phyloP scores from a whole-genome alignment of 306 rosid genomes.

The Lablab purpureus region DNA sequence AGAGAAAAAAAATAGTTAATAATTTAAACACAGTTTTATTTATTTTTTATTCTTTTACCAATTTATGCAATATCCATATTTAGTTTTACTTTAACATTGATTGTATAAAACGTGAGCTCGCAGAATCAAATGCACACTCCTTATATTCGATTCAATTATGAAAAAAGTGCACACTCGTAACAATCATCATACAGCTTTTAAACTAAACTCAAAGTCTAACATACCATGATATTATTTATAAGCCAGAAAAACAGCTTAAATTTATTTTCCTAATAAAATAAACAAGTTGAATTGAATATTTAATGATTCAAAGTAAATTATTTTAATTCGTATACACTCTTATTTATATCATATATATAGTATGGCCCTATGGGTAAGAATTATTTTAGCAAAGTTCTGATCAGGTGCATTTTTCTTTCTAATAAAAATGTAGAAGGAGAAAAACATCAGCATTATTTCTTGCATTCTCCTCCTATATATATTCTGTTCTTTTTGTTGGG shows the following conservation, averaged over 20 bases:
- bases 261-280: background rate
- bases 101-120: background rate
- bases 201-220: background rate
- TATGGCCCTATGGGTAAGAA: background rate
- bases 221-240: too few species aligned
- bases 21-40: background rate
- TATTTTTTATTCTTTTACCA: background rate
- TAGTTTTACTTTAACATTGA: background rate
- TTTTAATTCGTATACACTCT: background rate
- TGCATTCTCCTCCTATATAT: slow-evolving; percentile 1
- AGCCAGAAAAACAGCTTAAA: background rate
- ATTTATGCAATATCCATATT: background rate
- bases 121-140: too few species aligned
- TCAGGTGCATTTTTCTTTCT: background rate
- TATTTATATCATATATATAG: background rate
- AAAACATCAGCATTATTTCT: too few species aligned
- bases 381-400: background rate
- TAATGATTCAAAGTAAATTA: background rate
- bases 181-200: too few species aligned
- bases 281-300: background rate
- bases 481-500: background rate
- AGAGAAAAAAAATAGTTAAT: too few species aligned
- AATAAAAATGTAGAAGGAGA: background rate
- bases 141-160: too few species aligned
- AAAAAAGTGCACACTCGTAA: too few species aligned